Percentiles rank a stretch among this genome's conserved stretches.
phyloP scores from a whole-genome alignment of 2,329 filamentous ascomycete species.

The Talaromyces sp. region DNA sequence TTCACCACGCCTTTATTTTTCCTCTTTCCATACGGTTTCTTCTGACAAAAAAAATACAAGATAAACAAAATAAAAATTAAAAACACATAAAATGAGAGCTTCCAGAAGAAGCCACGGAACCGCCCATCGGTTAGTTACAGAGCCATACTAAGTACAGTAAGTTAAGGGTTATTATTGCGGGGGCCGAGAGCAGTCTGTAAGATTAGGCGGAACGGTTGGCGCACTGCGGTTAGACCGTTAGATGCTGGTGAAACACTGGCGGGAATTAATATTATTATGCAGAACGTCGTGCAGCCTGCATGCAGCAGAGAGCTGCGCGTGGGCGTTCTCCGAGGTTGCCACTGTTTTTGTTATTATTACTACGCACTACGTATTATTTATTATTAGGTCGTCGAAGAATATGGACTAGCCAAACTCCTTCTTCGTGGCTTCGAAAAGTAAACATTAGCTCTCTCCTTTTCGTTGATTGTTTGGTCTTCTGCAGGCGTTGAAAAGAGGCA shows the following conservation, averaged over 20 bases:
- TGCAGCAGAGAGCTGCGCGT: not conserved
- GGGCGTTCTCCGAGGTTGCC: no score
- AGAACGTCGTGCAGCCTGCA: not conserved
- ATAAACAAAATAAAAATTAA: not conserved
- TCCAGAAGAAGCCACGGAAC: not conserved
- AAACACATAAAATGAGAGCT: not conserved
- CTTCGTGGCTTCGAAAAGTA: not conserved
- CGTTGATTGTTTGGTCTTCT: not conserved
- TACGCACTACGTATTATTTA: no score
- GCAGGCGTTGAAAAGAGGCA: not conserved
- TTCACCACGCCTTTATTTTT: not conserved
- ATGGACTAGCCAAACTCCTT: not conserved
- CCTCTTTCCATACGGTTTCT: no score
- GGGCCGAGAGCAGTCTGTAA: not conserved
- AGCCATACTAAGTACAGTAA: no score
- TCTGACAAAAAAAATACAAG: not conserved
- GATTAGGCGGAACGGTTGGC: not conserved
- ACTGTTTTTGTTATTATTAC: not conserved
- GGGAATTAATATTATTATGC: not conserved
- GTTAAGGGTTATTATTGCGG: not conserved
- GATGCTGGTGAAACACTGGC: not conserved
- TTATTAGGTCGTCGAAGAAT: no score
- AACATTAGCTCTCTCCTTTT: conserved; percentile 1
- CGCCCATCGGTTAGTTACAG: no score
- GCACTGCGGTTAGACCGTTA: not conserved